A percentile compares a stretch with the other conserved stretches of the same genome.
Evolutionary conservation across 352 stramenopile genomes (phyloP).

Genomic region (Chrysophaeum taylorii): DNA sequence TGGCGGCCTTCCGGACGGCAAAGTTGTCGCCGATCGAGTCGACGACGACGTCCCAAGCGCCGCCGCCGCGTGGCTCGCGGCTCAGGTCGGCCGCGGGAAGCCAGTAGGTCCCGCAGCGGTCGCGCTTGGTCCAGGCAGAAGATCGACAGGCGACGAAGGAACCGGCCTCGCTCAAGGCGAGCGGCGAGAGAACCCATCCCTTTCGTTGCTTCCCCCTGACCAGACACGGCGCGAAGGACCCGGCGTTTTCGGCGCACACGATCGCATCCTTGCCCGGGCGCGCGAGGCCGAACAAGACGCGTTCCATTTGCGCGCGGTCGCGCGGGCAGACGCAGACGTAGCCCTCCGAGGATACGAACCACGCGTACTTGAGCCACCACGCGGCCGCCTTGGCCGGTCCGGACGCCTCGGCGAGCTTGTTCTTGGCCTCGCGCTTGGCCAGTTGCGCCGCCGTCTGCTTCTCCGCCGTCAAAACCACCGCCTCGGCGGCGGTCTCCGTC

Average conservation of each 20-base stretch:
- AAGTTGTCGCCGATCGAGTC: not conserved
- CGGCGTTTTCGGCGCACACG: not conserved
- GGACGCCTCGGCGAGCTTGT: not conserved
- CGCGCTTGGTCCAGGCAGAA: not conserved
- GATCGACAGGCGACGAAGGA: conserved; percentile 10
- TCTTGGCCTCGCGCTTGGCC: not conserved
- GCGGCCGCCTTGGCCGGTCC: not conserved
- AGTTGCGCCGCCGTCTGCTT: not conserved
- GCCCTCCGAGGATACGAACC: not conserved
- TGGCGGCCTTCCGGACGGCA: not conserved
- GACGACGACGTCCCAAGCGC: not conserved
- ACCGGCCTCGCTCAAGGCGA: conserved; percentile 1
- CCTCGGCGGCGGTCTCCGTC: not conserved
- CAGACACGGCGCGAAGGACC: not conserved
- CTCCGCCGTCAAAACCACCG: not conserved
- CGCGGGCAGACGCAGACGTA: not conserved
- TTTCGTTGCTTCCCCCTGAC: not conserved
- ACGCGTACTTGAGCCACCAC: not conserved
- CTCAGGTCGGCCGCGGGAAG: not conserved
- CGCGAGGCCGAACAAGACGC: not conserved
- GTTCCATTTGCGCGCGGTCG: not conserved
- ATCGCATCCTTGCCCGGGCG: not conserved
- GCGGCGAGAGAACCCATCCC: not conserved
- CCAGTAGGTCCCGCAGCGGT: not conserved
- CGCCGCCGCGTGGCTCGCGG: too few relatives aligned